Evolutionary conservation across 2,329 filamentous ascomycete species (phyloP).

Genomic region (Colletotrichum sojae): DNA sequence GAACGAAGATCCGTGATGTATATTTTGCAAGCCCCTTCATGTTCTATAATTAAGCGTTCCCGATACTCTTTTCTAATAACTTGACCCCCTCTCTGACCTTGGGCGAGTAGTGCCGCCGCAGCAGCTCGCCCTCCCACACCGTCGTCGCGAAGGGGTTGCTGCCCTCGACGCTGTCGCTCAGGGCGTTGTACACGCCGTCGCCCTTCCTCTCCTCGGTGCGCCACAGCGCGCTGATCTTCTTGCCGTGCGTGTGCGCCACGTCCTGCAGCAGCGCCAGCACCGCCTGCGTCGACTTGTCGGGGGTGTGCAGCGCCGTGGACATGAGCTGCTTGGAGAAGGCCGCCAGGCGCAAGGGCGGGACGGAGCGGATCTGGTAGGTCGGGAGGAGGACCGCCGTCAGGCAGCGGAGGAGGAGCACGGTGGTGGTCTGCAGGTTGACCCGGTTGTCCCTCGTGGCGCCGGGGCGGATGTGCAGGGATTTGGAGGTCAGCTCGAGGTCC

Average conservation of each 20-base stretch:
- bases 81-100: conserved; percentile 83
- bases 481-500: conserved; percentile 86
- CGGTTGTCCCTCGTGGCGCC: conserved; percentile 56
- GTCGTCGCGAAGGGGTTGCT: conserved; percentile 93
- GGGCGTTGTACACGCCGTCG: conserved; percentile 86
- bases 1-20: not conserved
- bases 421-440: conserved; percentile 95
- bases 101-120: conserved; percentile 89
- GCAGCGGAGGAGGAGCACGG: conserved; percentile 90
- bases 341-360: conserved; percentile 87
- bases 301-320: conserved; percentile 84
- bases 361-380: conserved; percentile 77
- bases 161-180: conserved; percentile 81
- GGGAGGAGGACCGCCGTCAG: conserved; percentile 87
- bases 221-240: conserved; percentile 90
- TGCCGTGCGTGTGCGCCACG: conserved; percentile 84
- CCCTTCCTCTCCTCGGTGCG: conserved; percentile 94
- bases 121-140: conserved; percentile 92
- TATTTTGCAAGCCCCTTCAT: conserved; percentile 27
- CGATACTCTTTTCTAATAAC: conserved; percentile 76
- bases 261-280: conserved; percentile 83
- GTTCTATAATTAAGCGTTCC: conserved; percentile 26
- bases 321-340: conserved; percentile 95
- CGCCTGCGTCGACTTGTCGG: conserved; percentile 89
- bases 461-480: conserved; percentile 75